A percentile compares a stretch with the other conserved stretches of the same genome.
Evolutionary conservation across 116 monocot genomes (phyloP).

Genomic region (Thalassia testudinum): DNA sequence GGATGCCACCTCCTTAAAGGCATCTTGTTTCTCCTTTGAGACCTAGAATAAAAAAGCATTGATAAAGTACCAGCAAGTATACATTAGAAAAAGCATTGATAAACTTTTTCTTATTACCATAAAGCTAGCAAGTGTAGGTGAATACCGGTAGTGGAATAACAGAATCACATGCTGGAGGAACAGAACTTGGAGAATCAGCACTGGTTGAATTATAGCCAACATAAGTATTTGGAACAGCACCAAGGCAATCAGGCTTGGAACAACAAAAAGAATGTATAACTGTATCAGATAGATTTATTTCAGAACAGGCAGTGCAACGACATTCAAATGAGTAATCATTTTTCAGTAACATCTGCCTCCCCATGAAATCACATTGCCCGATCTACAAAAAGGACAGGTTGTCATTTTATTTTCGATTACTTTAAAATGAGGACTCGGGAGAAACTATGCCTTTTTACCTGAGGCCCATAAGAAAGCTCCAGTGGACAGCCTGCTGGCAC

Average conservation of each 20-base stretch:
- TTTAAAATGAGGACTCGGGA: background rate
- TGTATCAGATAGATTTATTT: conserved; percentile 61
- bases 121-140: background rate
- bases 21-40: conserved; percentile 14
- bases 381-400: conserved; percentile 30
- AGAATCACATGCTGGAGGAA: conserved; percentile 17
- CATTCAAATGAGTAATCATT: conserved; percentile 79
- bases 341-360: conserved; percentile 49
- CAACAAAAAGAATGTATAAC: conserved; percentile 71
- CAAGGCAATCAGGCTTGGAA: conserved; percentile 37
- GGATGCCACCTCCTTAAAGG: conserved; percentile 32
- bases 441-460: conserved; percentile 24
- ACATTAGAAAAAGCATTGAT: background rate
- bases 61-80: background rate
- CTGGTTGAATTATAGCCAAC: conserved; percentile 6
- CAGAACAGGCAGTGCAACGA: conserved; percentile 60
- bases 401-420: too few relatives aligned
- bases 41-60: conserved; percentile 9
- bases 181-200: conserved; percentile 14
- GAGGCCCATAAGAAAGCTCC: conserved; percentile 92
- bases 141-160: conserved; percentile 18
- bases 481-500: conserved; percentile 50
- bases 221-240: conserved; percentile 35
- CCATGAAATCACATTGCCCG: conserved; percentile 43
- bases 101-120: background rate